Conservation (phyloP, 108 stramenopile species). For the Cylindrotheca closterium region DNA sequence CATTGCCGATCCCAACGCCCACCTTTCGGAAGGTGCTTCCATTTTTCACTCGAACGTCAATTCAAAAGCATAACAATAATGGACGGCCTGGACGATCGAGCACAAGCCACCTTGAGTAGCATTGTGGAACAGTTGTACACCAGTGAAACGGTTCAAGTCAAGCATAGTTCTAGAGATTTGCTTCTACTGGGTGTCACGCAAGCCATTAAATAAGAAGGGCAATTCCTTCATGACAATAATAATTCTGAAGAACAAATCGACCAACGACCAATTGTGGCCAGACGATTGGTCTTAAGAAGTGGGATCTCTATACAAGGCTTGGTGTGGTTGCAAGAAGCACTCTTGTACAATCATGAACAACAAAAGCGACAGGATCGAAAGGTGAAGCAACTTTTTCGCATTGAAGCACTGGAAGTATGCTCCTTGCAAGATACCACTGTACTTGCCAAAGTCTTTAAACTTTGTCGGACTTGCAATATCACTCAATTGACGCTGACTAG, state of each 20-base stretch:
- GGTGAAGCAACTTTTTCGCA: not conserved
- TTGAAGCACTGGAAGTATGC: constrained; percentile 16
- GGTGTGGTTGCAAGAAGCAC: constrained; percentile 2
- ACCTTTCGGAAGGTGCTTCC: too few relatives aligned
- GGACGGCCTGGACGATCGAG: constrained; percentile 29
- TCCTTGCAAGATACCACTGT: not conserved
- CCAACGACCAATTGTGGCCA: not conserved
- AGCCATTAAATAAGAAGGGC: not conserved
- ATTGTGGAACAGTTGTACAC: constrained; percentile 9
- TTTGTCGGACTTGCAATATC: not conserved
- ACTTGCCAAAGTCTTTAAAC: not conserved
- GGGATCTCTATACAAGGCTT: constrained; percentile 12
- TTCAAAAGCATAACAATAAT: too few relatives aligned
- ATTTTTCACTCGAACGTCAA: too few relatives aligned
- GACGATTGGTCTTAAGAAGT: constrained; percentile 14
- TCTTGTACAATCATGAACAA: not conserved
- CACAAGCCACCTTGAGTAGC: constrained; percentile 11
- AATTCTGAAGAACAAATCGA: not conserved
- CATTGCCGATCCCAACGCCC: too few relatives aligned
- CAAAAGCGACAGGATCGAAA: constrained; percentile 1
- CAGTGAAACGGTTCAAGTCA: constrained; percentile 10
- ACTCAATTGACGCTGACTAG: constrained; percentile 11
- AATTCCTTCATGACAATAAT: not conserved
- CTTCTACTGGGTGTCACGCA: not conserved
- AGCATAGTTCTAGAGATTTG: constrained; percentile 20